These are phyloP conservation scores for Sarcodon aspratus DNA, from an alignment of 768 basidiomycete genomes.

Conservation along the genomic window DNA sequence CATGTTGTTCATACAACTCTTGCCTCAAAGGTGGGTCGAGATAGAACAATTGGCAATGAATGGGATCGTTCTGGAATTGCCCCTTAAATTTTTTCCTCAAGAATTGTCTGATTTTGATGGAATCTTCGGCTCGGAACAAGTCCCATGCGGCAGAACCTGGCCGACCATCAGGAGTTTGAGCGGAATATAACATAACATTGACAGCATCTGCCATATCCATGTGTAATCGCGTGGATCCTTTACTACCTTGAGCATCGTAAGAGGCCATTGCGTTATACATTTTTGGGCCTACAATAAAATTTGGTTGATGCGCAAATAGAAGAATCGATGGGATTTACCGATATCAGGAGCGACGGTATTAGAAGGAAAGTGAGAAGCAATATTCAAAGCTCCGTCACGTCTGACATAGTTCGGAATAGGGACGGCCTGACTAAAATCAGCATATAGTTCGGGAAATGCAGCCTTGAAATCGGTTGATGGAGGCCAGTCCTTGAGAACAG, in stretches of 20 bases:
- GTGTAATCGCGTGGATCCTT: slow-evolving; percentile 81
- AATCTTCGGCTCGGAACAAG: slow-evolving; percentile 73
- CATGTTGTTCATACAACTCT: slow-evolving; percentile 53
- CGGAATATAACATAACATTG: slow-evolving; percentile 79
- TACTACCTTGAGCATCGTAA: slow-evolving; percentile 50
- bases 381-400: slow-evolving; percentile 79
- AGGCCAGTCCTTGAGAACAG: slow-evolving; percentile 75
- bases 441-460: slow-evolving; percentile 74
- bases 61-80: slow-evolving; percentile 62
- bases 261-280: slow-evolving; percentile 90
- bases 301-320: slow-evolving; percentile 1
- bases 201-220: slow-evolving; percentile 94
- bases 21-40: slow-evolving; percentile 58
- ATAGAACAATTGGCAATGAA: slow-evolving; percentile 85
- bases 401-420: slow-evolving; percentile 88
- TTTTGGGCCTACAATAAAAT: slow-evolving; percentile 58
- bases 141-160: slow-evolving; percentile 89
- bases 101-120: slow-evolving; percentile 66
- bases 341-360: slow-evolving; percentile 75
- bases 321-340: slow-evolving; percentile 31
- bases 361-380: slow-evolving; percentile 80
- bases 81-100: slow-evolving; percentile 52
- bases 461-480: slow-evolving; percentile 75
- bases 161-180: slow-evolving; percentile 38
- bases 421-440: slow-evolving; percentile 74